Percentiles rank a stretch among this genome's conserved stretches.
phyloP scores from a whole-genome alignment of 306 rosid species.

The Pterocarpus macrocarpus region DNA sequence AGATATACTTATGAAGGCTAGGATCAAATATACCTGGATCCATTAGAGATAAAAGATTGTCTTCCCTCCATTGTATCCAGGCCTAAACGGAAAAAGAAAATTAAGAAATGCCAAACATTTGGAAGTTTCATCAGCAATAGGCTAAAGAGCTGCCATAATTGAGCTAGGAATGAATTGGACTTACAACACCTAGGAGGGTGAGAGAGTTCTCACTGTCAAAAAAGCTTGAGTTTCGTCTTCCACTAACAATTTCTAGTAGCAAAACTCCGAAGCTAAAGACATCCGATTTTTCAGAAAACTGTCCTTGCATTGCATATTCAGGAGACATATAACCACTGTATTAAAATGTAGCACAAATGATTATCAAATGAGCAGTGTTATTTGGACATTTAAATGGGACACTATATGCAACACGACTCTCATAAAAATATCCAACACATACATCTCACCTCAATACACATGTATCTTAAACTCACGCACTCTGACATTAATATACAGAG shows the following conservation, averaged over 20 bases:
- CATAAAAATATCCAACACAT: too few relatives aligned
- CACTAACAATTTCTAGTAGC: slow-evolving; percentile 45
- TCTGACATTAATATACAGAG: too few relatives aligned
- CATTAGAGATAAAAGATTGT: neutral
- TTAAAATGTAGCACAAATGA: neutral
- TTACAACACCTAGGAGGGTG: slow-evolving; percentile 47
- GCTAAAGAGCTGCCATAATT: neutral
- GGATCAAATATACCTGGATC: slow-evolving; percentile 7
- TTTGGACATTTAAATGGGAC: too few relatives aligned
- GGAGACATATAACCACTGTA: slow-evolving; percentile 51
- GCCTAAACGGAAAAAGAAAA: neutral
- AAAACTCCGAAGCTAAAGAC: slow-evolving; percentile 54
- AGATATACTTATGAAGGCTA: neutral
- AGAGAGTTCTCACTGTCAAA: slow-evolving; percentile 10
- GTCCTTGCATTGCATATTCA: slow-evolving; percentile 48
- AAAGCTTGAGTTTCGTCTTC: slow-evolving; percentile 47
- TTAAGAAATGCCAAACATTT: neutral
- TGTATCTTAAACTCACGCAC: too few relatives aligned
- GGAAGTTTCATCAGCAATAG: neutral
- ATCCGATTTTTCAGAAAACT: slow-evolving; percentile 46
- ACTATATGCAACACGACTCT: too few relatives aligned
- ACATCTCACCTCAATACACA: too few relatives aligned
- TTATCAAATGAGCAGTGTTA: too few relatives aligned
- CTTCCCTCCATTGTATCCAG: slow-evolving; percentile 24
- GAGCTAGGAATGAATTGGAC: neutral